phyloP scores from a whole-genome alignment of 2,329 filamentous ascomycete genomes.

The Trichoderma sp. region DNA sequence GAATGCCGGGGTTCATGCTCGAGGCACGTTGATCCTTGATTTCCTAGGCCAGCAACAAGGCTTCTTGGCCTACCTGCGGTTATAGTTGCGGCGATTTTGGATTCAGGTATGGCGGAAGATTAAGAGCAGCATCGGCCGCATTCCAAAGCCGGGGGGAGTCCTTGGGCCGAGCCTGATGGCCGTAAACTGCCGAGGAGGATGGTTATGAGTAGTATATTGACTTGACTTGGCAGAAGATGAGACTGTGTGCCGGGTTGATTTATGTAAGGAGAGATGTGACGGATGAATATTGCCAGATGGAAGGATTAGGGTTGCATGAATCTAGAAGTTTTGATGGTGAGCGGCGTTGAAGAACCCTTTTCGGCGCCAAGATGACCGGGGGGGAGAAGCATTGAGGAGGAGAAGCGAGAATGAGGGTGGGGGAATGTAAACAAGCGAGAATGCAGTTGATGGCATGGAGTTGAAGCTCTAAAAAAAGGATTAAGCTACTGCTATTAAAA shows the following conservation, averaged over 20 bases:
- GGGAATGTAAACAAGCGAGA: not conserved
- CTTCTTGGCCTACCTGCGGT: not conserved
- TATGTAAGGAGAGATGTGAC: not conserved
- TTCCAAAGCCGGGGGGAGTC: not conserved
- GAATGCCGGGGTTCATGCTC: not conserved
- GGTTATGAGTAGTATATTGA: not conserved
- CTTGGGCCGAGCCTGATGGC: not conserved
- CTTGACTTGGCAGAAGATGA: not conserved
- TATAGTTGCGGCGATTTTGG: not conserved
- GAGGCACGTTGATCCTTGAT: not conserved
- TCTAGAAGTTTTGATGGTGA: not conserved
- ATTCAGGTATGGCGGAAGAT: slow-evolving; percentile 14
- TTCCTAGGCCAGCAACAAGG: not conserved
- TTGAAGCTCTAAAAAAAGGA: not conserved
- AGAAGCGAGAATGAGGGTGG: not conserved
- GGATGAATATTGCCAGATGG: not conserved
- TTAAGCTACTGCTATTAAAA: not conserved
- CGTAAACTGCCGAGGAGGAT: not conserved
- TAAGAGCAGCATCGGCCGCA: not conserved
- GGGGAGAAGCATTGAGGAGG: not conserved
- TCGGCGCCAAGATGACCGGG: not conserved
- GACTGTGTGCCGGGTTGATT: not conserved
- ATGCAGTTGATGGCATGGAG: not conserved
- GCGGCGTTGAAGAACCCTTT: not conserved
- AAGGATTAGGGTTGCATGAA: not conserved